Evolutionary conservation across 2,329 filamentous ascomycete species (phyloP).

Genomic region (Aureobasidium sp.): DNA sequence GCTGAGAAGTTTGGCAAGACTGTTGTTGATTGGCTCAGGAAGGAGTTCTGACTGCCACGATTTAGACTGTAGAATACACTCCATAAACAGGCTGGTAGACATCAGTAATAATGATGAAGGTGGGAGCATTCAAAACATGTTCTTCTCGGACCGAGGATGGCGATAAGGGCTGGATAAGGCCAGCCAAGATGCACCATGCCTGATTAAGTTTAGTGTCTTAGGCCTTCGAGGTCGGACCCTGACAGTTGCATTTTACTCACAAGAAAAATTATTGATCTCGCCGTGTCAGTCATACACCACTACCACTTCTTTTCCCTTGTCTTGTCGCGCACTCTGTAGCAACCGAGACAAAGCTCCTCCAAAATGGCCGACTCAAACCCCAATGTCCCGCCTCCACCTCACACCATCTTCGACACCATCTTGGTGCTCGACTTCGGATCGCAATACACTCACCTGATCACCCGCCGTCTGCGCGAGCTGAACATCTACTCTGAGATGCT

Average conservation of each 20-base stretch:
- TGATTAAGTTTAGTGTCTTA: background rate
- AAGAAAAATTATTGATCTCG: slow-evolving; percentile 23
- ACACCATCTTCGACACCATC: slow-evolving; percentile 57
- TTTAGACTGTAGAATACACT: background rate
- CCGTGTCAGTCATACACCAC: slow-evolving; percentile 14
- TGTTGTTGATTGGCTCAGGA: slow-evolving; percentile 10
- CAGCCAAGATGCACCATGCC: slow-evolving; percentile 1
- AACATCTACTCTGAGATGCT: slow-evolving; percentile 84
- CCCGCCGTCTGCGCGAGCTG: slow-evolving; percentile 66
- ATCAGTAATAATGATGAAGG: too few relatives aligned
- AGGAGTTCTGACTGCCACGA: background rate
- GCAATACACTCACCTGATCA: slow-evolving; percentile 69
- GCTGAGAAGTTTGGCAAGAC: slow-evolving; percentile 22
- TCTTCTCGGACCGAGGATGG: background rate
- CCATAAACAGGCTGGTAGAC: too few relatives aligned
- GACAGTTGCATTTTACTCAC: background rate
- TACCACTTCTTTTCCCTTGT: background rate
- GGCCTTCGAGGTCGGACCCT: slow-evolving; percentile 4
- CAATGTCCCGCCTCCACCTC: slow-evolving; percentile 37
- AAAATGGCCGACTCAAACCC: slow-evolving; percentile 25
- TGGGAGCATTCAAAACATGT: too few relatives aligned
- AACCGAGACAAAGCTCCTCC: background rate
- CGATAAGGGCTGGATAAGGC: background rate
- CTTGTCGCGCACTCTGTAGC: slow-evolving; percentile 9
- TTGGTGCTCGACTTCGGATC: slow-evolving; percentile 66